Conservation (phyloP, 345 rosid genomes). For the Eucalyptus polybractea region DNA sequence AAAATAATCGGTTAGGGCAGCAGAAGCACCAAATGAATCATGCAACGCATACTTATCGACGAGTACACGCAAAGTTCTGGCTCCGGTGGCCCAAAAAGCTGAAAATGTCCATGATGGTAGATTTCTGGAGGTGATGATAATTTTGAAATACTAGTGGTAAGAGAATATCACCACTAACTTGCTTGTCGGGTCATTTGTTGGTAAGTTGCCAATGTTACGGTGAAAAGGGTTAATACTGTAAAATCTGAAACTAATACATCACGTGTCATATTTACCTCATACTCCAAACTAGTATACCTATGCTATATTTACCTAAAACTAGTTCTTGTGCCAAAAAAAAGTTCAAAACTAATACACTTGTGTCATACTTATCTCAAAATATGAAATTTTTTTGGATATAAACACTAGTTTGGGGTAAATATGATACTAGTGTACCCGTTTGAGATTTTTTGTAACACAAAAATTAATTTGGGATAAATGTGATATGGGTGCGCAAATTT, state of each 20-base stretch:
- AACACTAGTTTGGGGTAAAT: not conserved
- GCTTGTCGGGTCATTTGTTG: not conserved
- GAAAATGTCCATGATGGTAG: not conserved
- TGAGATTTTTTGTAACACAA: not conserved
- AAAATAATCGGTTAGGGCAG: not conserved
- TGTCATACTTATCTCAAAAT: not conserved
- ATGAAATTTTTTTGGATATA: not conserved
- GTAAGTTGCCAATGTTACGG: not conserved
- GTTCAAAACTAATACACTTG: not conserved
- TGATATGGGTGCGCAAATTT: not conserved
- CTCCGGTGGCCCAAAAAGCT: not conserved
- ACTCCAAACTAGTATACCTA: not conserved
- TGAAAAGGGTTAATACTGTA: not conserved
- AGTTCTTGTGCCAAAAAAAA: not conserved
- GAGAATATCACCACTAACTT: not conserved
- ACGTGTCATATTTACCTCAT: not conserved
- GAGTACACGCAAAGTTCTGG: not conserved
- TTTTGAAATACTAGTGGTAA: not conserved
- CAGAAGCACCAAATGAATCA: not conserved
- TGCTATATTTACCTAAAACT: not conserved
- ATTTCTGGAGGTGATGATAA: not conserved
- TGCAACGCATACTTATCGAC: not conserved
- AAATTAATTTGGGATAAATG: not conserved
- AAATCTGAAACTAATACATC: not conserved
- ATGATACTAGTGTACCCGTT: fast-evolving